Evolutionary conservation across 1,139 yeast genomes (phyloP).

Genomic region (Geotrichum reessii): DNA sequence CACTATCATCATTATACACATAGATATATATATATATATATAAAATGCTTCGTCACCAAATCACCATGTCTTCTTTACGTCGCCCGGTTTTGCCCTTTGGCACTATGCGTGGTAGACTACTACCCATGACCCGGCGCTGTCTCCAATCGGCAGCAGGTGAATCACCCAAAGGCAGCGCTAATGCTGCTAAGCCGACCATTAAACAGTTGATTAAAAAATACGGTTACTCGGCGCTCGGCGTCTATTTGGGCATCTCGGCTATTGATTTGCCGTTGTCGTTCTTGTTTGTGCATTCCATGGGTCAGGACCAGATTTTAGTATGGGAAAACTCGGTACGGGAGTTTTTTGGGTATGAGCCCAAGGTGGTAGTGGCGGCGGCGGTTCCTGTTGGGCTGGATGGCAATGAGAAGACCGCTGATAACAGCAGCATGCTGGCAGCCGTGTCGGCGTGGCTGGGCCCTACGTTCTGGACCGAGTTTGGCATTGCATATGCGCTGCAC

Average conservation of each 20-base stretch:
- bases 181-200: slow-evolving; percentile 31
- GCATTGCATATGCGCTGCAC: slow-evolving; percentile 90
- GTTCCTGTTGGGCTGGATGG: no score
- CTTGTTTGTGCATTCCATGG: slow-evolving; percentile 47
- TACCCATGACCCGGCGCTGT: slow-evolving; percentile 4
- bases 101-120: slow-evolving; percentile 1
- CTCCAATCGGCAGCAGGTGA: not conserved
- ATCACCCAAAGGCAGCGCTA: not conserved
- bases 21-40: no score
- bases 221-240: slow-evolving; percentile 88
- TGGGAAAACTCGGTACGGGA: slow-evolving; percentile 12
- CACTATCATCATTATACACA: no score
- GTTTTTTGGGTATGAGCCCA: slow-evolving; percentile 15
- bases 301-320: slow-evolving; percentile 17
- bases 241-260: slow-evolving; percentile 62
- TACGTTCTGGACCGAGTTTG: slow-evolving; percentile 59
- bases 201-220: slow-evolving; percentile 74
- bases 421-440: not conserved
- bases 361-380: no score
- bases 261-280: slow-evolving; percentile 83
- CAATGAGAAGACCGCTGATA: no score
- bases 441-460: slow-evolving; percentile 14
- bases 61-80: not conserved
- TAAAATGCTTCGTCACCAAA: not conserved
- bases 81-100: slow-evolving; percentile 1